phyloP scores from a whole-genome alignment of 176 grass and related monocot species.

The Metroxylon sagu region DNA sequence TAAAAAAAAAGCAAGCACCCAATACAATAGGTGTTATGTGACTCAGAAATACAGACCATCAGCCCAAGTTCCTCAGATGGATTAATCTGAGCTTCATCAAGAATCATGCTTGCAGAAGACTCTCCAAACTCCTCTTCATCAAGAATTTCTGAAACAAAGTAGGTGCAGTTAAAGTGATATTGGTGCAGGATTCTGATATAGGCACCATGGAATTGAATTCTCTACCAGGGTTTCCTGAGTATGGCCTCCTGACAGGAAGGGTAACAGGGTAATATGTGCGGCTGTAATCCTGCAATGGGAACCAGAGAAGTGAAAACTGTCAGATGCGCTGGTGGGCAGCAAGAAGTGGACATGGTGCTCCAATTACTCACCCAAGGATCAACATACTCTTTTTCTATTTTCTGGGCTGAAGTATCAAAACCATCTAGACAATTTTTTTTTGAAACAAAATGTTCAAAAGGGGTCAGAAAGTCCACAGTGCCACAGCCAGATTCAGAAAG shows the following conservation, averaged over 20 bases:
- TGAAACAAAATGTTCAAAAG: neutral
- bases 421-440: neutral
- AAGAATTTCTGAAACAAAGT: slow-evolving; percentile 18
- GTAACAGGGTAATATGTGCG: slow-evolving; percentile 21
- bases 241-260: slow-evolving; percentile 22
- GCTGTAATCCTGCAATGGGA: slow-evolving; percentile 15
- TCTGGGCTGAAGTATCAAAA: neutral
- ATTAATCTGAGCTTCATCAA: slow-evolving; percentile 10
- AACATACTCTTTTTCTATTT: slow-evolving; percentile 17
- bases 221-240: slow-evolving; percentile 29
- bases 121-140: slow-evolving; percentile 28
- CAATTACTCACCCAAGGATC: slow-evolving; percentile 24
- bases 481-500: too few relatives aligned
- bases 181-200: neutral
- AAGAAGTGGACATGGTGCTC: neutral
- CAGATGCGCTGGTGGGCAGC: neutral
- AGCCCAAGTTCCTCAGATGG: slow-evolving; percentile 16
- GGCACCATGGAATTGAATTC: neutral
- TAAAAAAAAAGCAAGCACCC: neutral
- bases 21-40: neutral
- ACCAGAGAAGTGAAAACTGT: neutral
- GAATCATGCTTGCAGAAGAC: slow-evolving; percentile 3
- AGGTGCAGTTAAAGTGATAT: neutral
- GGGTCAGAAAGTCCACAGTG: too few relatives aligned
- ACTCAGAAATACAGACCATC: slow-evolving; percentile 2